phyloP scores from a whole-genome alignment of 768 basidiomycete genomes.

The Suillus placidus region DNA sequence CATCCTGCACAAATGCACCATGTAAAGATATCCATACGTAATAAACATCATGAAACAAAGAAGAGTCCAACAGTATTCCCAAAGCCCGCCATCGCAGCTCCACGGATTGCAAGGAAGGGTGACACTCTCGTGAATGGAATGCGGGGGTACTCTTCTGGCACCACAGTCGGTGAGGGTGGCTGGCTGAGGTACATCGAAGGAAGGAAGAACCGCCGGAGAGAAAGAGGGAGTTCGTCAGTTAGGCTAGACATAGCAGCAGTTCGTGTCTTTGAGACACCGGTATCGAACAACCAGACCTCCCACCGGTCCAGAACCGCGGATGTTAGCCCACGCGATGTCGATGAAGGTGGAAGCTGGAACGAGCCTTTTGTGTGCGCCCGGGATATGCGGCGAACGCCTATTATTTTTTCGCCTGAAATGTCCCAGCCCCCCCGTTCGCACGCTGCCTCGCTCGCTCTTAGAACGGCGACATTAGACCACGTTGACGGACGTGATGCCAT shows the following conservation, averaged over 20 bases:
- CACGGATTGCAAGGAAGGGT: slow-evolving; percentile 52
- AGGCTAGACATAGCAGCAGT: slow-evolving; percentile 56
- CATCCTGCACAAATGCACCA: not conserved
- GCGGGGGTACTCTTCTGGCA: slow-evolving; percentile 44
- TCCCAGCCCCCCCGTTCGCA: slow-evolving; percentile 85
- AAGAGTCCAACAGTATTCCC: slow-evolving; percentile 77
- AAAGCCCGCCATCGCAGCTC: slow-evolving; percentile 68
- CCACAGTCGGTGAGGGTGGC: slow-evolving; percentile 2
- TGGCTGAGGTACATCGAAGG: slow-evolving; percentile 9
- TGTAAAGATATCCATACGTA: slow-evolving; percentile 1
- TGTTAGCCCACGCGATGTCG: slow-evolving; percentile 50
- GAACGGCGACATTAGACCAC: slow-evolving; percentile 54
- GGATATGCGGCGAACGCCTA: slow-evolving; percentile 73
- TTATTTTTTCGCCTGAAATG: slow-evolving; percentile 50
- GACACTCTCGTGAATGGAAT: slow-evolving; percentile 83
- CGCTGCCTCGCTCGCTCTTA: slow-evolving; percentile 54
- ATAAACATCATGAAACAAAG: slow-evolving; percentile 14
- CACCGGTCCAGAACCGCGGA: slow-evolving; percentile 72
- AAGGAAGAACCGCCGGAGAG: slow-evolving; percentile 17
- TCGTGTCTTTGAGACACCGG: slow-evolving; percentile 47
- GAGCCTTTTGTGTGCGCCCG: slow-evolving; percentile 41
- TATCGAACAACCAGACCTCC: slow-evolving; percentile 84
- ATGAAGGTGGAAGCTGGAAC: slow-evolving; percentile 16
- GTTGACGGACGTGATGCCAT: slow-evolving; percentile 32
- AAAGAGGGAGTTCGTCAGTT: slow-evolving; percentile 29